These are phyloP conservation scores for Castanea crenata DNA, from an alignment of 306 rosid genomes.

Conservation along the genomic window DNA sequence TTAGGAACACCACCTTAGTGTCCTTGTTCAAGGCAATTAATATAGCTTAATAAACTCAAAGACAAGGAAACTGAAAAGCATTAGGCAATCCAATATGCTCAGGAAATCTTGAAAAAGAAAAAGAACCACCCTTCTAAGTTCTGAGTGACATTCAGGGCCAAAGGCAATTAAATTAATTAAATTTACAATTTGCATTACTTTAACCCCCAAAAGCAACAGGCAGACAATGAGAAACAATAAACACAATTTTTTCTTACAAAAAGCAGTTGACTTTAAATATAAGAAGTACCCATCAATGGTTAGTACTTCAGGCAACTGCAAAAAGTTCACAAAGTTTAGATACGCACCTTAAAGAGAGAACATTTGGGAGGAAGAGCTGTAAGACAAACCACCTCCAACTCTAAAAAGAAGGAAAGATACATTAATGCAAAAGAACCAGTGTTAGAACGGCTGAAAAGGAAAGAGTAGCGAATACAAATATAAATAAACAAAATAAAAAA, in stretches of 20 bases:
- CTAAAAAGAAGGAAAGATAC: background rate
- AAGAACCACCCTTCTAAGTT: background rate
- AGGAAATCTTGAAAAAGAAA: background rate
- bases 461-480: background rate
- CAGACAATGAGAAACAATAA: background rate
- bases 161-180: background rate
- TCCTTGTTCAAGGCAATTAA: background rate
- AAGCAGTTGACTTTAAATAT: background rate
- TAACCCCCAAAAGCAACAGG: background rate
- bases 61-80: background rate
- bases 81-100: background rate
- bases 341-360: background rate
- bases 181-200: background rate
- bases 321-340: slow-evolving; percentile 4
- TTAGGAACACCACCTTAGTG: background rate
- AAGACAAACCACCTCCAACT: background rate
- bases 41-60: background rate
- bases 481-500: background rate
- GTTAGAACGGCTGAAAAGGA: slow-evolving; percentile 1
- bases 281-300: slow-evolving; percentile 1
- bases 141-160: background rate
- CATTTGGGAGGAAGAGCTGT: background rate
- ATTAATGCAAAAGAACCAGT: background rate
- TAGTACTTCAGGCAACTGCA: background rate
- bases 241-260: background rate